These are phyloP conservation scores for Opeltia flavorubescens DNA, from an alignment of 495 filamentous ascomycete genomes.

Conservation along the genomic window DNA sequence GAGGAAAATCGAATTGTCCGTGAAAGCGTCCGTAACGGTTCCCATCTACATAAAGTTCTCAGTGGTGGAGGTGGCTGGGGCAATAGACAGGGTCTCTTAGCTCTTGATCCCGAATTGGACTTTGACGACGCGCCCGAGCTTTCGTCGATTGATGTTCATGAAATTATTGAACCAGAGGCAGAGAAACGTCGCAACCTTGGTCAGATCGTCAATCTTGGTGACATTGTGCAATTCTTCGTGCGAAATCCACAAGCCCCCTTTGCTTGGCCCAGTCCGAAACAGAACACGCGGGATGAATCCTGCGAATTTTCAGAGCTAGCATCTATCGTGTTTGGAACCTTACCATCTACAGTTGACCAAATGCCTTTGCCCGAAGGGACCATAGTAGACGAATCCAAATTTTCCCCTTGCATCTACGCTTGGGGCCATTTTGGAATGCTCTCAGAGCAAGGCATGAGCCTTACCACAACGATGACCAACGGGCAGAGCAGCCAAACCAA, in stretches of 20 bases:
- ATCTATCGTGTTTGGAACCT: conserved; percentile 17
- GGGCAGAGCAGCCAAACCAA: conserved; percentile 18
- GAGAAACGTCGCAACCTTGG: conserved; percentile 28
- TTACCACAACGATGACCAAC: conserved; percentile 5
- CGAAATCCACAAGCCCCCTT: not conserved
- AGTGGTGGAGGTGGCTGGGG: conserved; percentile 92
- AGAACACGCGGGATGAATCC: not conserved
- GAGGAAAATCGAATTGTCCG: conserved; percentile 12
- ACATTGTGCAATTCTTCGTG: conserved; percentile 36
- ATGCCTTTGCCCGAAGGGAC: not conserved
- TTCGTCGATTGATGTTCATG: conserved; percentile 6
- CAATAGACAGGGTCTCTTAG: conserved; percentile 66
- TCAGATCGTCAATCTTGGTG: conserved; percentile 31
- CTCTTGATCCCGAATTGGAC: conserved; percentile 11
- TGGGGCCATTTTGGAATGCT: conserved; percentile 32
- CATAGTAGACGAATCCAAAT: not conserved
- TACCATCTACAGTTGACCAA: conserved; percentile 4
- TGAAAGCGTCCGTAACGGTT: conserved; percentile 24
- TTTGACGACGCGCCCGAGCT: not conserved
- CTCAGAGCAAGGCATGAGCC: conserved; percentile 34
- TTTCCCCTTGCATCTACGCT: conserved; percentile 7
- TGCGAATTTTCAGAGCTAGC: not conserved
- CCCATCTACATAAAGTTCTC: conserved; percentile 51
- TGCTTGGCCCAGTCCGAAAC: not conserved
- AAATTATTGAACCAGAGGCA: conserved; percentile 16